Percentiles rank a stretch among this genome's conserved stretches.
Evolutionary conservation across 139 green algal species (phyloP).

Genomic region (Micractinium sp.): DNA sequence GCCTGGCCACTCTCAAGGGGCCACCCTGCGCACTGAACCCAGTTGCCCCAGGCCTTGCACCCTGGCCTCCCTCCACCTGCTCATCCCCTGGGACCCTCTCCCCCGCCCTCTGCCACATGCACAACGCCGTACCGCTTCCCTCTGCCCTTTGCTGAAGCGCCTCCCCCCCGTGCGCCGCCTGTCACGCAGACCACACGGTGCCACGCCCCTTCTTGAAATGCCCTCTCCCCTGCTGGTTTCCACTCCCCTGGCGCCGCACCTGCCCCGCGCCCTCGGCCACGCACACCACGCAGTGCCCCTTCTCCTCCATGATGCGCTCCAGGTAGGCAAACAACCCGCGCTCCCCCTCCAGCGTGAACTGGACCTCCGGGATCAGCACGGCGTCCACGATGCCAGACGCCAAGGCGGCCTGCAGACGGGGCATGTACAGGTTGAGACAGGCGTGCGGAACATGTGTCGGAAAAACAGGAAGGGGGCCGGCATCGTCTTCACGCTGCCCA

Average conservation of each 20-base stretch:
- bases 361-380: constrained; percentile 95
- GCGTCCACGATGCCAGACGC: constrained; percentile 69
- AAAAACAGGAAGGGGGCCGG: no score
- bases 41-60: no score
- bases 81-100: no score
- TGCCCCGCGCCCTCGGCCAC: constrained; percentile 86
- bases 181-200: neutral
- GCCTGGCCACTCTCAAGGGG: no score
- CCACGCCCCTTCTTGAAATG: neutral
- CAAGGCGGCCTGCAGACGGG: constrained; percentile 71
- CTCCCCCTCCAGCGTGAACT: constrained; percentile 82
- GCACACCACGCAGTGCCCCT: constrained; percentile 83
- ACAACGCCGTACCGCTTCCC: neutral
- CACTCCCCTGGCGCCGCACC: constrained; percentile 29
- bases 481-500: no score
- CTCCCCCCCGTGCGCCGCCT: neutral
- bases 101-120: neutral
- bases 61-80: no score
- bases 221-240: no score
- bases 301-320: constrained; percentile 76
- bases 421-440: no score
- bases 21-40: no score
- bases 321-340: constrained; percentile 86
- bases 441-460: no score
- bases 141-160: neutral